A percentile compares a stretch with the other conserved stretches of the same genome.
phyloP scores from a whole-genome alignment of 2,329 filamentous ascomycete genomes.

The Pezicula rhizophila region DNA sequence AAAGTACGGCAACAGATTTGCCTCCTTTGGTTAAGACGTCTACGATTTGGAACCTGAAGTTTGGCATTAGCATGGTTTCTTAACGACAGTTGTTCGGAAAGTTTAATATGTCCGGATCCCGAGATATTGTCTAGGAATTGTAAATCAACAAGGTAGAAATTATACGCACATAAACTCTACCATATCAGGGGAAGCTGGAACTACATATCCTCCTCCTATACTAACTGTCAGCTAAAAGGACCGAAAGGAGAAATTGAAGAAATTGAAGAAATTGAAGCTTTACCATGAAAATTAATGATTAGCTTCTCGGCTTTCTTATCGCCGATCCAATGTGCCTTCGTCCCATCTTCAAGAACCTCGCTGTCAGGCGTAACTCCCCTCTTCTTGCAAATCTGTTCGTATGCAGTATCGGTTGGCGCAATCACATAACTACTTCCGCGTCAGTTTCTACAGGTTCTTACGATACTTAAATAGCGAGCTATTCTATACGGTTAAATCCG shows the following conservation, averaged over 20 bases:
- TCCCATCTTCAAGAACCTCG: constrained; percentile 29
- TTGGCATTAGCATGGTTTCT: too few species aligned
- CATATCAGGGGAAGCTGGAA: constrained; percentile 40
- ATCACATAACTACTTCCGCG: constrained; percentile 11
- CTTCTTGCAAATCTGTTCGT: constrained; percentile 19
- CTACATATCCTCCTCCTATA: constrained; percentile 49
- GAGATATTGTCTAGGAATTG: too few species aligned
- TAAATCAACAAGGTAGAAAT: too few species aligned
- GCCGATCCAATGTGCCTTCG: constrained; percentile 41
- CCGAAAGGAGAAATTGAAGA: neutral
- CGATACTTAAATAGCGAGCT: too few species aligned
- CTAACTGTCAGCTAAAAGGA: neutral
- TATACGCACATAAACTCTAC: constrained; percentile 31
- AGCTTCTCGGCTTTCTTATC: constrained; percentile 30
- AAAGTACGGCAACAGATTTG: constrained; percentile 41
- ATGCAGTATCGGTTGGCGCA: constrained; percentile 17
- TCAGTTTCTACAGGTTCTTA: neutral
- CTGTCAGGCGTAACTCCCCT: constrained; percentile 13
- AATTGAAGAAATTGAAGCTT: neutral
- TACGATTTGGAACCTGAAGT: constrained; percentile 9
- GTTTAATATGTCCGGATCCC: too few species aligned
- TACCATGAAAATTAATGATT: constrained; percentile 41
- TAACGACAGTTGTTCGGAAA: too few species aligned
- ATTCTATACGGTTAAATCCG: too few species aligned
- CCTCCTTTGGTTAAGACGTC: constrained; percentile 29